Conservation (phyloP, 352 stramenopile genomes). For the Pythium volutum region DNA sequence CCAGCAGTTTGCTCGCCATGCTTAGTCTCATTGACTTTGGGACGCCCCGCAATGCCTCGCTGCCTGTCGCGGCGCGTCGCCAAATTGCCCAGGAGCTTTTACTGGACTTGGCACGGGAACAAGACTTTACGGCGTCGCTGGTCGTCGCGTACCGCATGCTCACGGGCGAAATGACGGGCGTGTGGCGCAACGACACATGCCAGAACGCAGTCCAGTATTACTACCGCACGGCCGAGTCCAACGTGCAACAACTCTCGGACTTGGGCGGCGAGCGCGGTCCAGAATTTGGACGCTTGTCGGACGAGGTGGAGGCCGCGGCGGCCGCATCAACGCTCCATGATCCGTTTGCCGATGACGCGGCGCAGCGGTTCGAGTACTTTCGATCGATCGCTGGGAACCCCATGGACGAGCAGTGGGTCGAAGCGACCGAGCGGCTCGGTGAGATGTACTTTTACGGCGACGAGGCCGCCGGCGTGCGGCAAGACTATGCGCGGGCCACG, state of each 20-base stretch:
- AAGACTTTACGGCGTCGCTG: conserved; percentile 60
- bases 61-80: conserved; percentile 29
- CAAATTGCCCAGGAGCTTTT: conserved; percentile 35
- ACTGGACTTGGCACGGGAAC: conserved; percentile 24
- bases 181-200: conserved; percentile 25
- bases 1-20: conserved; percentile 45
- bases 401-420: conserved; percentile 51
- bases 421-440: conserved; percentile 59
- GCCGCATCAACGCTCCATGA: conserved; percentile 19
- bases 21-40: conserved; percentile 57
- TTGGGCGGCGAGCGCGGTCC: conserved; percentile 41
- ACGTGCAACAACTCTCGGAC: conserved; percentile 48
- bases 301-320: conserved; percentile 31
- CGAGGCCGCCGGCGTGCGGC: conserved; percentile 43
- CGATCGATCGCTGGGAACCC: conserved; percentile 54
- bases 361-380: conserved; percentile 65
- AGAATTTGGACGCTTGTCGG: conserved; percentile 48
- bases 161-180: conserved; percentile 29
- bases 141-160: conserved; percentile 53
- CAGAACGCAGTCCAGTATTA: conserved; percentile 43
- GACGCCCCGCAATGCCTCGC: conserved; percentile 17
- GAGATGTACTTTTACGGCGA: conserved; percentile 78
- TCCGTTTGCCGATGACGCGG: conserved; percentile 38
- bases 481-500: conserved; percentile 46
- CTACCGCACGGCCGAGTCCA: conserved; percentile 53